Conservation (phyloP, 148 eudicot species). For the Vaccinium vitisidaea region DNA sequence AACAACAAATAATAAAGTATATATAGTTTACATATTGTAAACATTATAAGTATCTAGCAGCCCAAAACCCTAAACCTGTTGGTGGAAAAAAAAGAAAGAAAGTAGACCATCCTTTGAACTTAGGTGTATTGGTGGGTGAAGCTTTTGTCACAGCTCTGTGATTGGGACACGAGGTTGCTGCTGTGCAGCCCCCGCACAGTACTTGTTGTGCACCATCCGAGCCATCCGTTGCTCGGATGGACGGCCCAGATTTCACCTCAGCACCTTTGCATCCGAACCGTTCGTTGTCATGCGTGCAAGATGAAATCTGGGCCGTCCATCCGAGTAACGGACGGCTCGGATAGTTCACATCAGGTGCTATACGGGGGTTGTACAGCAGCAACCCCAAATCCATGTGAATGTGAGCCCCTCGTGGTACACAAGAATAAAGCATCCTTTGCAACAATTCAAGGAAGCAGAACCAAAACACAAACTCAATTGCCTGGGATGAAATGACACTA, state of each 20-base stretch:
- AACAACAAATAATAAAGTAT: no score
- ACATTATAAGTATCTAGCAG: not conserved
- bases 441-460: not conserved
- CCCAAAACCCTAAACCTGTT: not conserved
- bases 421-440: slow-evolving; percentile 13
- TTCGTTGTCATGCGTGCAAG: no score
- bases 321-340: no score
- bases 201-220: no score
- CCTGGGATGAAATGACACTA: not conserved
- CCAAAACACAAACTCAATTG: not conserved
- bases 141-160: not conserved
- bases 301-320: no score
- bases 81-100: not conserved
- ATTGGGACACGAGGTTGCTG: no score
- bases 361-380: no score
- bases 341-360: no score
- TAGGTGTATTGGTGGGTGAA: not conserved
- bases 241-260: no score
- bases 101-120: not conserved
- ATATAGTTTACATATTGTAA: not conserved
- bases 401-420: not conserved
- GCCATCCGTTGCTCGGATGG: no score
- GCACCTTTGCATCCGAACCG: no score
- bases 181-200: no score
- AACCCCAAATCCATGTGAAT: not conserved